Conservation (phyloP, 371 early-diverging fungal genomes). For the Mucor irregularis region DNA sequence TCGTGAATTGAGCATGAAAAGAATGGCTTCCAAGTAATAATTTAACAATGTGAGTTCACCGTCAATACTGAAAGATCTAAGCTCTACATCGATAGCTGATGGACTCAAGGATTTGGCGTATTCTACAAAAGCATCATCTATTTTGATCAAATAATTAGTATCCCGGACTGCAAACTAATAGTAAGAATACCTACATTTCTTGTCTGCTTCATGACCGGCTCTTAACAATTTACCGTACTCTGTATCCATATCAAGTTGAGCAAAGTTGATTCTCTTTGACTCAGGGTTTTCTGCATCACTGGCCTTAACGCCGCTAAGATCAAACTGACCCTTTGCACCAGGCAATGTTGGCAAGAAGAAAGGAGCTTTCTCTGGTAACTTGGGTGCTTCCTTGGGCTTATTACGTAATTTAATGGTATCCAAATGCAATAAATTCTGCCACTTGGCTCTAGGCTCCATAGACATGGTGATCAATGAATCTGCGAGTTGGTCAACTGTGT, state of each 20-base stretch:
- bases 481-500: slow-evolving; percentile 66
- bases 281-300: slow-evolving; percentile 35
- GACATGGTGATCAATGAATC: slow-evolving; percentile 87
- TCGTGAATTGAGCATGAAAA: slow-evolving; percentile 57
- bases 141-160: background rate
- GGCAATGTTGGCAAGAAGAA: slow-evolving; percentile 89
- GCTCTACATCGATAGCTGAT: slow-evolving; percentile 82
- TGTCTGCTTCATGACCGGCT: slow-evolving; percentile 45
- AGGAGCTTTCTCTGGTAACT: slow-evolving; percentile 86
- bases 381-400: slow-evolving; percentile 86
- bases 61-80: slow-evolving; percentile 74
- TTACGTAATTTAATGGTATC: slow-evolving; percentile 94
- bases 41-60: slow-evolving; percentile 55
- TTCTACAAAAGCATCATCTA: slow-evolving; percentile 53
- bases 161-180: background rate
- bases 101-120: slow-evolving; percentile 76
- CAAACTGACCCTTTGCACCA: slow-evolving; percentile 73
- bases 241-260: slow-evolving; percentile 53
- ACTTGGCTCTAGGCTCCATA: slow-evolving; percentile 77
- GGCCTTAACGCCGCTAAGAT: slow-evolving; percentile 25
- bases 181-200: slow-evolving; percentile 49
- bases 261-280: slow-evolving; percentile 31
- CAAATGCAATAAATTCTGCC: slow-evolving; percentile 87
- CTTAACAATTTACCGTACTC: slow-evolving; percentile 61
- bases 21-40: slow-evolving; percentile 65